Percentiles rank a stretch among this genome's conserved stretches.
These are phyloP conservation scores for Chrysoporthe austroafricana DNA, from an alignment of 2,329 filamentous ascomycete species.

Conservation along the genomic window DNA sequence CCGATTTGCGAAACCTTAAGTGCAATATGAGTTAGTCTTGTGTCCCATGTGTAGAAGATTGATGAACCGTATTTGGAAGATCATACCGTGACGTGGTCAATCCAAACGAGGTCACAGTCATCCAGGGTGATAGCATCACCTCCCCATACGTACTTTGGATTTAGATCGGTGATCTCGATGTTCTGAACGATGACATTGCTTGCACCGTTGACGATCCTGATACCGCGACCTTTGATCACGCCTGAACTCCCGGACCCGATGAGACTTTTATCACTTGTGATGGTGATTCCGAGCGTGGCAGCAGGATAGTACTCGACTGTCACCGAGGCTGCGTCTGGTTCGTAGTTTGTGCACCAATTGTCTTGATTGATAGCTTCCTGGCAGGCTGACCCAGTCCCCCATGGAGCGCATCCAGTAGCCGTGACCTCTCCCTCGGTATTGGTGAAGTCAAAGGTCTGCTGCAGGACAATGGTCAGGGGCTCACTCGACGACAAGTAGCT, in stretches of 20 bases:
- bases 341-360: slow-evolving; percentile 62
- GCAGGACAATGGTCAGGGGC: slow-evolving; percentile 52
- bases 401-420: slow-evolving; percentile 61
- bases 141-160: slow-evolving; percentile 63
- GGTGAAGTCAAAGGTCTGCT: slow-evolving; percentile 60
- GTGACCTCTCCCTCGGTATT: slow-evolving; percentile 57
- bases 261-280: slow-evolving; percentile 61
- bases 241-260: slow-evolving; percentile 57
- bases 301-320: slow-evolving; percentile 56
- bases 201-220: slow-evolving; percentile 51
- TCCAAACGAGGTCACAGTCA: slow-evolving; percentile 50
- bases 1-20: slow-evolving; percentile 51
- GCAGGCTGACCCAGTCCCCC: slow-evolving; percentile 57
- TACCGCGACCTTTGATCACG: slow-evolving; percentile 61
- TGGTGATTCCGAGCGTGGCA: slow-evolving; percentile 52
- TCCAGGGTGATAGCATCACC: slow-evolving; percentile 61
- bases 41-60: neutral
- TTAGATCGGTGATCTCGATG: slow-evolving; percentile 58
- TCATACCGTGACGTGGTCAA: slow-evolving; percentile 50
- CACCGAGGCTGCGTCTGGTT: slow-evolving; percentile 52
- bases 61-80: neutral
- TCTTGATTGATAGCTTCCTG: slow-evolving; percentile 65
- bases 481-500: slow-evolving; percentile 31
- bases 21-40: slow-evolving; percentile 6
- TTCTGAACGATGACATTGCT: slow-evolving; percentile 66